Conservation (phyloP, 805 yeast species). For the Debaryomyces hansenii region DNA sequence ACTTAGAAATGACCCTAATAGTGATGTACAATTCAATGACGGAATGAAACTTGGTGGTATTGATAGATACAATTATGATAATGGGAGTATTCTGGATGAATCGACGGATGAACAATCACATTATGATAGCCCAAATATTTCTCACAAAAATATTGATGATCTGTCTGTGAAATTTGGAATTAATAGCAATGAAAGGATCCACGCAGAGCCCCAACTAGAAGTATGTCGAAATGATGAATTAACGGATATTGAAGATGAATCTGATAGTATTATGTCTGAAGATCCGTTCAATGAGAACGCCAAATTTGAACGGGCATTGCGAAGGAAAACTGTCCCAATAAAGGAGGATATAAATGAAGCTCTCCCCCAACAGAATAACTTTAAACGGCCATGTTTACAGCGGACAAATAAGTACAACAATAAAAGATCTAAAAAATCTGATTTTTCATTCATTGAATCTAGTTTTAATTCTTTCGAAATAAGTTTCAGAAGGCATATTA, state of each 20-base stretch:
- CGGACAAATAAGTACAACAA: not conserved
- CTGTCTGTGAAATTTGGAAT: not conserved
- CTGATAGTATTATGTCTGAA: not conserved
- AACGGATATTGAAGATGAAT: not conserved
- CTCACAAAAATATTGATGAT: not conserved
- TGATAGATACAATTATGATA: constrained; percentile 15
- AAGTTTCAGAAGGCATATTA: too few relatives aligned
- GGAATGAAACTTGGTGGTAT: constrained; percentile 11
- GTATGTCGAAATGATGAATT: not conserved
- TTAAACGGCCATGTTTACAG: not conserved
- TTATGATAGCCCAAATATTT: not conserved
- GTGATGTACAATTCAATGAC: not conserved
- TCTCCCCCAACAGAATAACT: not conserved
- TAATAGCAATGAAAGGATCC: not conserved
- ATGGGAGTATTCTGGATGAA: constrained; percentile 1
- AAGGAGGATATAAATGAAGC: too few relatives aligned
- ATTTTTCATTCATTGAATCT: not conserved
- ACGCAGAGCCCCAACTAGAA: not conserved
- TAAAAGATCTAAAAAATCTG: not conserved
- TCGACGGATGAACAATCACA: not conserved
- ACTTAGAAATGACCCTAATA: not conserved
- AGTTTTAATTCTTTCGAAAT: constrained; percentile 2
- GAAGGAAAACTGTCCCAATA: too few relatives aligned
- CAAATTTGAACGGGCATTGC: not conserved
- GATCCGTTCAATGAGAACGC: not conserved